phyloP scores from a whole-genome alignment of 2,329 filamentous ascomycete species.

The Fusarium protoensiforme region DNA sequence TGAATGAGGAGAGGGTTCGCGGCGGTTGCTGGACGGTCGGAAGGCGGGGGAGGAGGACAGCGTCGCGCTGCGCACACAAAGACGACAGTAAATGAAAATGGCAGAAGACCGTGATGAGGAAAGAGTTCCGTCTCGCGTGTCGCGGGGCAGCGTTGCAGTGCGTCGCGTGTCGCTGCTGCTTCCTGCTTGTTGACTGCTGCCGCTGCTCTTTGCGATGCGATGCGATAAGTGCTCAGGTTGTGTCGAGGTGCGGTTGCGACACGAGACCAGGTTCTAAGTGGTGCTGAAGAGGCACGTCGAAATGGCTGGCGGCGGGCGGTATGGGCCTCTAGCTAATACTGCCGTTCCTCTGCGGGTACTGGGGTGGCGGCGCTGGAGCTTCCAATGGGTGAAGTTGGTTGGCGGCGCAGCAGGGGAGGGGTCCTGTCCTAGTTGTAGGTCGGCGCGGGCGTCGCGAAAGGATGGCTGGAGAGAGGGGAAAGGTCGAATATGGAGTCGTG shows the following conservation, averaged over 20 bases:
- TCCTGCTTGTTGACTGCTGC: conserved; percentile 29
- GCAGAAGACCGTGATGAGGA: conserved; percentile 14
- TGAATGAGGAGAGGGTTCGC: conserved; percentile 17
- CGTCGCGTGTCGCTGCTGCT: conserved; percentile 29
- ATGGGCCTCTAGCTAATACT: conserved; percentile 37
- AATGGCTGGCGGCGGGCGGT: conserved; percentile 34
- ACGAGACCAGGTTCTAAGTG: conserved; percentile 44
- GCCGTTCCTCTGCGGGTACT: conserved; percentile 34
- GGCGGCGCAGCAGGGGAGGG: conserved; percentile 36
- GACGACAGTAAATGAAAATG: background rate
- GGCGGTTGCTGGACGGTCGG: conserved; percentile 26
- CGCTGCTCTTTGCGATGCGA: conserved; percentile 30
- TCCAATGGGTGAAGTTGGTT: conserved; percentile 30
- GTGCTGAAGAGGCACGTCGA: conserved; percentile 32
- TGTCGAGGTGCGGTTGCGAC: conserved; percentile 42
- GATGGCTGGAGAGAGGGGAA: conserved; percentile 16
- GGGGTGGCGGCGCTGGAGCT: conserved; percentile 25
- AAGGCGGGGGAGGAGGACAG: conserved; percentile 39
- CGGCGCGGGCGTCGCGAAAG: conserved; percentile 23
- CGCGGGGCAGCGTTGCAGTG: conserved; percentile 32
- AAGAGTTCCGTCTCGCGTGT: conserved; percentile 32
- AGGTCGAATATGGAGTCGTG: conserved; percentile 24
- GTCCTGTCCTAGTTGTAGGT: conserved; percentile 27
- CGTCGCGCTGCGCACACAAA: conserved; percentile 34
- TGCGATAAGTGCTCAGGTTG: conserved; percentile 36